phyloP scores from a whole-genome alignment of 2,329 filamentous ascomycete genomes.

The Ascochyta fabae region DNA sequence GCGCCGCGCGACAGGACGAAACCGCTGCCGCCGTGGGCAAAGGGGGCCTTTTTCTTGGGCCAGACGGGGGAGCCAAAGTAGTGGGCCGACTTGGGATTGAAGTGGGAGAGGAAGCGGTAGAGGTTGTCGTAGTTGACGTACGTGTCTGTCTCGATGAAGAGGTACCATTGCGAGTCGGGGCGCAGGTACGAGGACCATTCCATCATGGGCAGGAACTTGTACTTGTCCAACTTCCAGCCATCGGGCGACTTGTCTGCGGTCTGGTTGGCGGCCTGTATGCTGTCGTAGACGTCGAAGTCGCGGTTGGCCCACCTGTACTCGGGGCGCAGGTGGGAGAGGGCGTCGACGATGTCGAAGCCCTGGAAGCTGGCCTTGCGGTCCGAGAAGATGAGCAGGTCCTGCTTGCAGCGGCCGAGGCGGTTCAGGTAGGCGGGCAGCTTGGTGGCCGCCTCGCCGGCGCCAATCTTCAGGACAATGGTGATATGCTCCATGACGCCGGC shows the following conservation, averaged over 20 bases:
- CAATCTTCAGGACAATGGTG: conserved; percentile 64
- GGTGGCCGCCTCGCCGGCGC: conserved; percentile 62
- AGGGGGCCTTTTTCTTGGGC: conserved; percentile 44
- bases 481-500: conserved; percentile 53
- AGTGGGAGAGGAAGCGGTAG: conserved; percentile 48
- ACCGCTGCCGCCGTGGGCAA: conserved; percentile 54
- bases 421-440: conserved; percentile 64
- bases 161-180: conserved; percentile 43
- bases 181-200: conserved; percentile 54
- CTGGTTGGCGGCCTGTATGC: conserved; percentile 49
- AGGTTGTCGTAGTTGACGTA: conserved; percentile 50
- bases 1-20: conserved; percentile 56
- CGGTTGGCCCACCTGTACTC: conserved; percentile 51
- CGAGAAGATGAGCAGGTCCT: conserved; percentile 64
- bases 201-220: conserved; percentile 65
- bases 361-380: conserved; percentile 62
- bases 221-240: conserved; percentile 64
- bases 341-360: conserved; percentile 56
- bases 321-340: conserved; percentile 54
- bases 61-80: conserved; percentile 52
- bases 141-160: conserved; percentile 49
- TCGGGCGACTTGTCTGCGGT: conserved; percentile 55
- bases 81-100: conserved; percentile 46
- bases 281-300: conserved; percentile 60
- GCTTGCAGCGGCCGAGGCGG: conserved; percentile 62